Conservation (phyloP, 345 rosid species). For the Luvunga scandens region DNA sequence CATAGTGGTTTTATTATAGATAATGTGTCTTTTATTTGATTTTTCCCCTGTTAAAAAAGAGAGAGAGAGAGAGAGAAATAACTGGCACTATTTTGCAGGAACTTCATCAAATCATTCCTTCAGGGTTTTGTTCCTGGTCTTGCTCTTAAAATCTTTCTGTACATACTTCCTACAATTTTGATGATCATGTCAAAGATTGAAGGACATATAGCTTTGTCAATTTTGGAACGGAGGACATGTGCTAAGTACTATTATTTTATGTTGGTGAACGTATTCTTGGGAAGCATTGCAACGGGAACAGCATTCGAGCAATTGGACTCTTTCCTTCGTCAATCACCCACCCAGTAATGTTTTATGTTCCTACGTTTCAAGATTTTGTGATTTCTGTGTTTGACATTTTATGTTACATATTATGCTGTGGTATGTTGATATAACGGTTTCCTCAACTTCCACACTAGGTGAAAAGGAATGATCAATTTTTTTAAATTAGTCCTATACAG, state of each 20-base stretch:
- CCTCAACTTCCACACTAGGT: neutral
- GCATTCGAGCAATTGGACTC: constrained; percentile 87
- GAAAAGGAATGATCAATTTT: neutral
- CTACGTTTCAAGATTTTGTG: neutral
- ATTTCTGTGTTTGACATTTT: neutral
- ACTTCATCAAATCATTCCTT: constrained; percentile 87
- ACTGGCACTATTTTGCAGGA: constrained; percentile 42
- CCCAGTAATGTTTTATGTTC: constrained; percentile 54
- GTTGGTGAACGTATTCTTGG: constrained; percentile 96
- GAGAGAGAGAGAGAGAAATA: neutral
- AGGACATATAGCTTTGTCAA: constrained; percentile 78
- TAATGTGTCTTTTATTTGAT: neutral
- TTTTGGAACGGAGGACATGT: constrained; percentile 77
- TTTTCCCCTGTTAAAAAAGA: neutral
- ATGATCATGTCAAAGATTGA: constrained; percentile 95
- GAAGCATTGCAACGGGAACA: constrained; percentile 90
- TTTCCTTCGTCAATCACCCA: constrained; percentile 86
- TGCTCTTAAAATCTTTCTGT: constrained; percentile 82
- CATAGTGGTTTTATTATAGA: neutral
- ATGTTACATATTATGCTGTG: neutral
- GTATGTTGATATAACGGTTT: neutral
- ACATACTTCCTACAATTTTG: constrained; percentile 65
- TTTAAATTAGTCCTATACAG: neutral
- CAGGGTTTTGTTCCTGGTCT: constrained; percentile 98
- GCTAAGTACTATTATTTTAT: constrained; percentile 92